Evolutionary conservation across 352 stramenopile species (phyloP).

Genomic region (Globisporangium barbulae): DNA sequence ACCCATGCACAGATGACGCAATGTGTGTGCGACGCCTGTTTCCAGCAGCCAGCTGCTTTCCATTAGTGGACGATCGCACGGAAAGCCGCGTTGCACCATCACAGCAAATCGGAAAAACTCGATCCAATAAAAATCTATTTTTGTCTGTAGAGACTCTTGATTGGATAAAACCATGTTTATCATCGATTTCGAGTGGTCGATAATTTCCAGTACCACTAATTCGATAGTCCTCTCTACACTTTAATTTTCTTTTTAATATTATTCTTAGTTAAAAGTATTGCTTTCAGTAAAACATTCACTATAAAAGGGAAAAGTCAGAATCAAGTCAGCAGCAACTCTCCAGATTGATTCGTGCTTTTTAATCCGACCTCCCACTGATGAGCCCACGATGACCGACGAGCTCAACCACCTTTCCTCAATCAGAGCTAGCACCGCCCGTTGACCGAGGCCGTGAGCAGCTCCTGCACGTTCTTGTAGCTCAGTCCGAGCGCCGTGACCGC

Average conservation of each 20-base stretch:
- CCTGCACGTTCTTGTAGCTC: constrained; percentile 39
- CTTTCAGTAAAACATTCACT: neutral
- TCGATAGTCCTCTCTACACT: too few relatives aligned
- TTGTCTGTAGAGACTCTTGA: neutral
- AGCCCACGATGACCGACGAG: neutral
- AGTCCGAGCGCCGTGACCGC: constrained; percentile 36
- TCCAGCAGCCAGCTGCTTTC: neutral
- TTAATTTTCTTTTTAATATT: too few relatives aligned
- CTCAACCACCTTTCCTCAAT: neutral
- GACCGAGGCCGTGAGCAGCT: constrained; percentile 12
- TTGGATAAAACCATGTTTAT: too few relatives aligned
- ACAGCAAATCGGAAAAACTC: neutral
- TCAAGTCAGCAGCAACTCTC: neutral
- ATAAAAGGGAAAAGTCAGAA: neutral
- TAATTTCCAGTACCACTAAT: too few relatives aligned
- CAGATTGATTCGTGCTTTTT: too few relatives aligned
- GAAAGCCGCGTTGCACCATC: neutral
- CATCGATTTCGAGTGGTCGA: too few relatives aligned
- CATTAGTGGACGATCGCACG: neutral
- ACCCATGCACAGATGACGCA: neutral
- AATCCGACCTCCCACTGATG: neutral
- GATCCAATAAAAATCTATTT: neutral
- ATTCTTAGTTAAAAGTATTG: too few relatives aligned
- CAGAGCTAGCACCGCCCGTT: constrained; percentile 3
- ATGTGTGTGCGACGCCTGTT: neutral